Evolutionary conservation across 208 protist genomes (phyloP), one percentile per base, ranked within the genome.

Genomic region (Naegleria fowleri): DNA sequence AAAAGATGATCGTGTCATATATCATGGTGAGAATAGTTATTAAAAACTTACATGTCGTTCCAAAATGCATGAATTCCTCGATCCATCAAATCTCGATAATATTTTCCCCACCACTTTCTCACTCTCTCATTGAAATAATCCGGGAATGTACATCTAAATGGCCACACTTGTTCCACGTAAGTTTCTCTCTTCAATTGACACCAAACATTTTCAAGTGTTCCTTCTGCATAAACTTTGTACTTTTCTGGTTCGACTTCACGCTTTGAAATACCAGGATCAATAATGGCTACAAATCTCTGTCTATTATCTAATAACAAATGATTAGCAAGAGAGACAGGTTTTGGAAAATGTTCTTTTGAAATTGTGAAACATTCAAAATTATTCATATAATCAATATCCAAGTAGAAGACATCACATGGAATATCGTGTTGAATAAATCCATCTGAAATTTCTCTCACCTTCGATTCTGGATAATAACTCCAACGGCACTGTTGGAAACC

Each of bases 301-400:
- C 83, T 79, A 38, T 93, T 91, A 0, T 91, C 7, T 33, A 93
- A 91, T 38, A 93, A 29, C 19, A 67, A 67, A 67, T 67, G 55
- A 67, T 67, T 67, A 3, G 55, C 55, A 15, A 67, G 55, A 29
- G 19, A 2, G 19, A 19, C 22, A 67, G 55, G 55, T 85, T 19
- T 90, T n/a, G 16, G 39, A 29, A 88, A 93, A 85, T 22, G 92
- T 90, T 3, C 3, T 29, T 87, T 93, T 38, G 29, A 93, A 0
- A 92, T 90, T 9, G 96, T 96, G 52, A 96, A 97, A 88, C 96
- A 94, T 52, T 90, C 79, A 59, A 94, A 96, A 0, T 83, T 25
- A 83, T 96, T 79, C 96, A 97, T 97, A 91, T 97, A 96, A 91
- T 96, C 95, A 52, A 97, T 97, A 92, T 97, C 96, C 22, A 59